Percentiles rank a stretch among this genome's conserved stretches.
These are phyloP conservation scores for Ilex paraguariensis DNA, from an alignment of 305 asterid genomes.

Conservation along the genomic window DNA sequence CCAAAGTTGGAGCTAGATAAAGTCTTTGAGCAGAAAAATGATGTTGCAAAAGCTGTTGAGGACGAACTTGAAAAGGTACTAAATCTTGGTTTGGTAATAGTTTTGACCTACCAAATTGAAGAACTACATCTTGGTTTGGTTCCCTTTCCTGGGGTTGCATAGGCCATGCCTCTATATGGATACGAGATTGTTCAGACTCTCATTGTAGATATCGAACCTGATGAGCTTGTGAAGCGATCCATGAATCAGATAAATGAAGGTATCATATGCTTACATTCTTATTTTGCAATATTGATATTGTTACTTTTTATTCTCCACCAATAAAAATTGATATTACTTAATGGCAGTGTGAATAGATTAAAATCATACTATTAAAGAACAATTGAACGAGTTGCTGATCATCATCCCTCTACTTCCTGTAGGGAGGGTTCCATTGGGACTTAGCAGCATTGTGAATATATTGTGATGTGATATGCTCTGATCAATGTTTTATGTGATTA, in stretches of 20 bases:
- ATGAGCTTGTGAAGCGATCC: constrained; percentile 29
- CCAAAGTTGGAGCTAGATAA: constrained; percentile 34
- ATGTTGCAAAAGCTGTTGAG: constrained; percentile 39
- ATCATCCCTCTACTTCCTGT: no score
- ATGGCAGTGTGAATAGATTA: no score
- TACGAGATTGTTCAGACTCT: constrained; percentile 35
- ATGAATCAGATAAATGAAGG: constrained; percentile 44
- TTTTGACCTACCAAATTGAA: no score
- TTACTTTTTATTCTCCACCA: no score
- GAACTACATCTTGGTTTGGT: background rate
- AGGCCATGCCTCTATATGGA: constrained; percentile 38
- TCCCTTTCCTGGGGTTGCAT: background rate
- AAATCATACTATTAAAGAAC: no score
- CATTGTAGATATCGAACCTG: constrained; percentile 41
- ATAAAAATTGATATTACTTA: no score
- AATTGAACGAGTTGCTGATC: no score
- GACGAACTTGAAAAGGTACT: constrained; percentile 38
- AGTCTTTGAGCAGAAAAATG: constrained; percentile 39
- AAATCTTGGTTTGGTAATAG: background rate
- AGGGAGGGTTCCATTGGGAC: no score
- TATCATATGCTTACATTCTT: constrained; percentile 1
- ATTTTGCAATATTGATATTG: no score
- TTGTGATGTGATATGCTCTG: no score
- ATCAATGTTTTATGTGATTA: no score
- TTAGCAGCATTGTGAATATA: no score